Conservation (phyloP, 164 flowering plant genomes). For the Vitis rotundifolia region DNA sequence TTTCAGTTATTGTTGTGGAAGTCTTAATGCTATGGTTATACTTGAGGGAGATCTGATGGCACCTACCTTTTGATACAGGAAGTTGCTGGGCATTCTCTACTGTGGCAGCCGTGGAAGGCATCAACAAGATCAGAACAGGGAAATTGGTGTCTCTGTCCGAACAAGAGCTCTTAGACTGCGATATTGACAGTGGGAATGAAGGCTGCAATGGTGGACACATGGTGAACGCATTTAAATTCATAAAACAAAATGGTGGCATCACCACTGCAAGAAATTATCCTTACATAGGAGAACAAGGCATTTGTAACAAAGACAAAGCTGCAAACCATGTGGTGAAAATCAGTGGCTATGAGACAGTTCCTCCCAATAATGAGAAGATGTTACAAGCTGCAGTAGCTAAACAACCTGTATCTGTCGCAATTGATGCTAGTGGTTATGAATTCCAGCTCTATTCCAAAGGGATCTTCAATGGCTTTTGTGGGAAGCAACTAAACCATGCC, state of each 20-base stretch:
- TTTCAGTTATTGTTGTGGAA: neutral
- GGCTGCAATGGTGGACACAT: constrained; percentile 61
- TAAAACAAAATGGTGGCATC: constrained; percentile 35
- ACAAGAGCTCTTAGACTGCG: constrained; percentile 62
- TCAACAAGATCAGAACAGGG: constrained; percentile 42
- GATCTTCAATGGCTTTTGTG: constrained; percentile 39
- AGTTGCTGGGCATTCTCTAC: constrained; percentile 77
- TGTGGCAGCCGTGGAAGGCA: constrained; percentile 60
- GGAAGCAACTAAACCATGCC: constrained; percentile 47
- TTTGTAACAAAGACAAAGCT: constrained; percentile 25
- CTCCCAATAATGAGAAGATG: constrained; percentile 26
- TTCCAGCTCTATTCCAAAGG: constrained; percentile 57
- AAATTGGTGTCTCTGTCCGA: constrained; percentile 50
- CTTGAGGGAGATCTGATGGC: neutral
- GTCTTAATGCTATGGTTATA: neutral
- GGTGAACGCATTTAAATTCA: constrained; percentile 46
- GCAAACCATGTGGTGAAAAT: constrained; percentile 30
- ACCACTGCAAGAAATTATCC: constrained; percentile 41
- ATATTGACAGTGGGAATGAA: constrained; percentile 19
- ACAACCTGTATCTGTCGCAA: constrained; percentile 61
- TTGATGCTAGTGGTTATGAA: constrained; percentile 42
- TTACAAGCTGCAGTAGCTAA: constrained; percentile 38
- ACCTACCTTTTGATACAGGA: constrained; percentile 30
- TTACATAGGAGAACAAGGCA: constrained; percentile 28
- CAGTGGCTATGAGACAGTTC: constrained; percentile 32